Conservation (phyloP, 108 stramenopile genomes). For the Aureococcus anophagefferens region DNA sequence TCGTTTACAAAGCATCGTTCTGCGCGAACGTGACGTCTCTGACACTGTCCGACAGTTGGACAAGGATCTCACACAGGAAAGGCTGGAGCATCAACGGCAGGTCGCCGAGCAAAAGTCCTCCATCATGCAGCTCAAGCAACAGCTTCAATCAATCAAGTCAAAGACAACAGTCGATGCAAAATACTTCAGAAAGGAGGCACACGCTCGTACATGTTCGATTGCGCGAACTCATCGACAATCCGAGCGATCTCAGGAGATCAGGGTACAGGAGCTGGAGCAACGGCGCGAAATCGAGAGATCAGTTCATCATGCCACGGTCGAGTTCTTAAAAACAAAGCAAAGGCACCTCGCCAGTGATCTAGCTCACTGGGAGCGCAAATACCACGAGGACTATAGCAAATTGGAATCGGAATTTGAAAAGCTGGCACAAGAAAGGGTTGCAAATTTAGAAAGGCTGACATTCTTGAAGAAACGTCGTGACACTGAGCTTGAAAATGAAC, state of each 20-base stretch:
- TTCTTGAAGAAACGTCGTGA: conserved; percentile 8
- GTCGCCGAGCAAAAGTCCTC: neutral
- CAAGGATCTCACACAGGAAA: neutral
- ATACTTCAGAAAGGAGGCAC: neutral
- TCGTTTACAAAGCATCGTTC: neutral
- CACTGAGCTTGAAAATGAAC: conserved; percentile 2
- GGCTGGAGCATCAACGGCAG: neutral
- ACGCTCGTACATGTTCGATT: neutral
- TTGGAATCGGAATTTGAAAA: neutral
- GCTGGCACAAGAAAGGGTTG: conserved; percentile 1
- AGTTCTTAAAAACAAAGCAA: conserved; percentile 3
- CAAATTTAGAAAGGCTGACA: conserved; percentile 4
- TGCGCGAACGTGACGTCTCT: neutral
- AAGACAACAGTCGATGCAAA: neutral
- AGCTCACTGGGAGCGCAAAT: conserved; percentile 2
- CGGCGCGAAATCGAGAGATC: neutral
- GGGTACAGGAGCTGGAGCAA: neutral
- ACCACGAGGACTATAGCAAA: conserved; percentile 1
- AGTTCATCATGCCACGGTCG: neutral
- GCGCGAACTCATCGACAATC: neutral
- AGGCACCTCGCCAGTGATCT: neutral
- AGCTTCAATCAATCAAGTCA: neutral
- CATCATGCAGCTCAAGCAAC: neutral
- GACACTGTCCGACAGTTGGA: neutral
- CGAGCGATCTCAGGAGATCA: neutral